phyloP scores from a whole-genome alignment of 83 land plant species.

The Diphasiastrum complanatum region DNA sequence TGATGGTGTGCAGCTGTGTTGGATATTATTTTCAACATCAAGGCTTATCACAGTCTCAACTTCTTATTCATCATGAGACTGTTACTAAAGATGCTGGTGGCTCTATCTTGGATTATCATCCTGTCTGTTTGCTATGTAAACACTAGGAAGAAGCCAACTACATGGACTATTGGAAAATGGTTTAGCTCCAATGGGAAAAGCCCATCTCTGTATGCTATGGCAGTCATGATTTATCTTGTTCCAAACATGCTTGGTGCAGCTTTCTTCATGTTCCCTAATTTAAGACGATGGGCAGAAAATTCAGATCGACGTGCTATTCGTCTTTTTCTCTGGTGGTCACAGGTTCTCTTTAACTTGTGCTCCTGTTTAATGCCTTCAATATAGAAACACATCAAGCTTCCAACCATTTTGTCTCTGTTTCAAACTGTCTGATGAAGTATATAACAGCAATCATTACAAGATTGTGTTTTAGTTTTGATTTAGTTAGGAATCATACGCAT shows the following conservation, averaged over 20 bases:
- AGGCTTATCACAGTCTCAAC: slow-evolving; percentile 73
- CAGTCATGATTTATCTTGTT: slow-evolving; percentile 55
- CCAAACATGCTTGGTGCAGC: slow-evolving; percentile 59
- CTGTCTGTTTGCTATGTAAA: slow-evolving; percentile 57
- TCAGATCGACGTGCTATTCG: slow-evolving; percentile 77
- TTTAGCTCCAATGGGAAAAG: slow-evolving; percentile 49
- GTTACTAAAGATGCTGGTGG: slow-evolving; percentile 58
- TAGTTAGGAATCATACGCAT: too few relatives aligned
- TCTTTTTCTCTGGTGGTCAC: slow-evolving; percentile 94
- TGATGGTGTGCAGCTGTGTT: slow-evolving; percentile 46
- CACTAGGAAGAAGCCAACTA: slow-evolving; percentile 29
- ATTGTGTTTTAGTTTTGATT: background rate
- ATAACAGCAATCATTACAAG: background rate
- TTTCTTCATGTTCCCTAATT: slow-evolving; percentile 75
- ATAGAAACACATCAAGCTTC: background rate
- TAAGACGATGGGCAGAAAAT: slow-evolving; percentile 83
- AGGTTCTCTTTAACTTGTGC: slow-evolving; percentile 39
- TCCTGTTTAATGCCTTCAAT: background rate
- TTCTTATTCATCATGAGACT: slow-evolving; percentile 58
- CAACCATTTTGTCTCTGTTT: background rate
- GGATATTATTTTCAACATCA: slow-evolving; percentile 71
- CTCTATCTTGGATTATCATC: slow-evolving; percentile 67
- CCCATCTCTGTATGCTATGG: slow-evolving; percentile 68
- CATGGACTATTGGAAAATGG: slow-evolving; percentile 39
- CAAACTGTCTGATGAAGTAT: background rate